Base-by-base conservation (phyloP, 495 filamentous ascomycete genomes). In the Aspergillus wentii region DNA sequence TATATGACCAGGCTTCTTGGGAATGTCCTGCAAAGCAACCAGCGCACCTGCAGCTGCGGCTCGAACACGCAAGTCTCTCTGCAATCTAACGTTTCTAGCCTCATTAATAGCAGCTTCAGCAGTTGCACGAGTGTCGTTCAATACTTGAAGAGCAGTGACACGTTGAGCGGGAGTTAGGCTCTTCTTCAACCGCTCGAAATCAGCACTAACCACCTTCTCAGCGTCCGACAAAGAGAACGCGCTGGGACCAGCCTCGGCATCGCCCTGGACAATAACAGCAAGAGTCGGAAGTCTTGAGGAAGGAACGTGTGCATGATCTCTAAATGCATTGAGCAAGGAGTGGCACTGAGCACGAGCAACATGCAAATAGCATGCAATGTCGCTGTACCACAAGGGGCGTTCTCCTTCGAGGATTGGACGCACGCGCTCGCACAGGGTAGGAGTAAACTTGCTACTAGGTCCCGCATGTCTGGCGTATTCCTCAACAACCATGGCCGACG, bases 201-300 rank as follows among this genome's bases (percentile, higher is more conserved):
- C 89, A 1, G 82, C 71, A 17, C 71, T 76, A 33, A 92, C 75
- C 21, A 92, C 82, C 58, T 86, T 88, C 44, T 95, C 87, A 1
- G 89, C 92, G 49, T 91, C 85, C 1, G 74, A 67, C 40, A 96
- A 71, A 26, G 87, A 92, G 63, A 98, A 98, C 18, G 92, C 88
- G 41, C 81, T 86, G 13, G 87, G 87, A 8, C 91, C 88, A 29
- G 92, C 89, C 52, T 88, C 85, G 1, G 82, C 59, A 44, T 97
- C 91, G 14, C 92, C 94, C 66, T 97, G 92, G 16, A 94, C 86
- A 26, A 97, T 81, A 21, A 89, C 85, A 37, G 94, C 86, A 25
- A 96, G 76, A 8, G 66, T 64, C 3, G 92, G 91, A 30, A 97
- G 56, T 53, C 83, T 86, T 30, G 73, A 67, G 32, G 73, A 66